Evolutionary conservation across 345 rosid genomes (phyloP).

Genomic region (Pugionium dolabratum): DNA sequence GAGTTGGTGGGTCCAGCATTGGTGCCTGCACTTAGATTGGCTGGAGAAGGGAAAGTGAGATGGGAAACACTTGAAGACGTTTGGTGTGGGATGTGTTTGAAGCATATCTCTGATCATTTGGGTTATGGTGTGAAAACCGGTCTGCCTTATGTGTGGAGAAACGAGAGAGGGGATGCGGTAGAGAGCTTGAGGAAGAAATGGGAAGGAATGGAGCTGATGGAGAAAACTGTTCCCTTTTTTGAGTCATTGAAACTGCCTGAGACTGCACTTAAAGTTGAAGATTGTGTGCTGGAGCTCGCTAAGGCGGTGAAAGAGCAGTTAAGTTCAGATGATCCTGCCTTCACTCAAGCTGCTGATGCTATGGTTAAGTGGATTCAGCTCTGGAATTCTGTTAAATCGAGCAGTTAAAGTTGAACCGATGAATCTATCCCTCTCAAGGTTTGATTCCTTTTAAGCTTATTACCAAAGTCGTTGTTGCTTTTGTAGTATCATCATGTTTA

Average conservation of each 20-base stretch:
- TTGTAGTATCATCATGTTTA: conserved; percentile 24
- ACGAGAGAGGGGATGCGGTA: conserved; percentile 74
- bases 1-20: conserved; percentile 77
- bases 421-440: conserved; percentile 29
- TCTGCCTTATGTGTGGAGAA: conserved; percentile 90
- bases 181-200: conserved; percentile 92
- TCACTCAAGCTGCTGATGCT: conserved; percentile 64
- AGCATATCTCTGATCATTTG: conserved; percentile 77
- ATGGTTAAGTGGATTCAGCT: conserved; percentile 77
- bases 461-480: conserved; percentile 17
- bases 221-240: conserved; percentile 82
- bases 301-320: conserved; percentile 62
- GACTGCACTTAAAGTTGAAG: conserved; percentile 61
- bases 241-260: conserved; percentile 61
- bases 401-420: conserved; percentile 14
- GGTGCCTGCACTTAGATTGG: conserved; percentile 71
- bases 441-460: conserved; percentile 29
- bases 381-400: conserved; percentile 64
- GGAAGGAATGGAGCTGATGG: conserved; percentile 96
- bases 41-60: conserved; percentile 82
- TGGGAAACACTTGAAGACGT: conserved; percentile 98
- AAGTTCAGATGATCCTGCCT: conserved; percentile 58
- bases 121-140: conserved; percentile 87
- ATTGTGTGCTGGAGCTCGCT: conserved; percentile 72
- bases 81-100: conserved; percentile 92